Base-by-base conservation (phyloP, 2,329 filamentous ascomycete species). In the Ceratocystis colombiana region DNA sequence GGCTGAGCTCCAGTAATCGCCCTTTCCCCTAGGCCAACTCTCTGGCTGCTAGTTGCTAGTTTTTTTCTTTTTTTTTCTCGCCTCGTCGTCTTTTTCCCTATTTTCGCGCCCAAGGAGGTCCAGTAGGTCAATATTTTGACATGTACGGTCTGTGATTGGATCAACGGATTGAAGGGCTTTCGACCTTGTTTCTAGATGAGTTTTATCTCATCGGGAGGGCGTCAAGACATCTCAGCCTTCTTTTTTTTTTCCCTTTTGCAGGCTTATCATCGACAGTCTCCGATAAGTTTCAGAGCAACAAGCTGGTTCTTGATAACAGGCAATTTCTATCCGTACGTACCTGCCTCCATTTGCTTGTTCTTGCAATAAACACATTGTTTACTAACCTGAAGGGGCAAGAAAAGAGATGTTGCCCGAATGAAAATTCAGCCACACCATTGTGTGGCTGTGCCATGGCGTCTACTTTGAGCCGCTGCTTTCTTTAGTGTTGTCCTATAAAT, bases 391-490 rank as follows among this genome's bases (percentile, higher is more conserved):
- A 59, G 17, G 17, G 53, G 28, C 5, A 59, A 33, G 33, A 37
- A 33, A 17, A 59, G 12, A 17, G n/a, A 55, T 8, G 2, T 25
- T 55, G 6, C 20, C 7, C 5, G 5, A 5, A 20, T 3, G 2
- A 17, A 37, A 4, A 7, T 15, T 10, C 53, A 33, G 53, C 53
- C 53, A 59, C 53, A 59, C 15, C 15, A 4, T 2, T 30, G 3
- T 7, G 53, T 59, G 53, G 53, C 53, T 59, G 53, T 59, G 53
- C 28, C 10, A 30, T 59, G 53, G 53, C 53, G 53, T 17, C 22
- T 22, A n/a, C 46, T 50, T 50, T 41, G 37, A 41, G 46, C 22
- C 46, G 10, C 46, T 33, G 22, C 22, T 50, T 33, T 30, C 22
- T 50, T 33, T 30, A 20, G 12, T 59, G 6, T 3, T 8, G 25